These are phyloP conservation scores for Candolleomyces aberdarensis DNA, from an alignment of 768 basidiomycete genomes.

Conservation along the genomic window DNA sequence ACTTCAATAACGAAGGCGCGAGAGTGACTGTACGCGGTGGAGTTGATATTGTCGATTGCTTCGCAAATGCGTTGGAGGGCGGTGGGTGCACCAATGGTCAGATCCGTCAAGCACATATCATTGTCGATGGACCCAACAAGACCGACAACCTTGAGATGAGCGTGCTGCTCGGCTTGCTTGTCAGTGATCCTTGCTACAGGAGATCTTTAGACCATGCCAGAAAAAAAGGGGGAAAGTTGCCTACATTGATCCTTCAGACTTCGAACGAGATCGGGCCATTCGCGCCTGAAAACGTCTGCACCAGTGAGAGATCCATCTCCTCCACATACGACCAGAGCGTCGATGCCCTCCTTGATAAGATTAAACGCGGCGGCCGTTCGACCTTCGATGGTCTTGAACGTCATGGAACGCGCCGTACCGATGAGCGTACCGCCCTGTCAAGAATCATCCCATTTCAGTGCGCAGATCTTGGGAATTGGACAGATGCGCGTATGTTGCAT, in stretches of 20 bases:
- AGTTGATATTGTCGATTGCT: constrained; percentile 96
- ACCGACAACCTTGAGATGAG: constrained; percentile 94
- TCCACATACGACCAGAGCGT: constrained; percentile 94
- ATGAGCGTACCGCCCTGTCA: constrained; percentile 89
- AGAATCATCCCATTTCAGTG: neutral
- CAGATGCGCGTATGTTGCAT: neutral
- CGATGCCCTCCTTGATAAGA: constrained; percentile 94
- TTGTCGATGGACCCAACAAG: constrained; percentile 99
- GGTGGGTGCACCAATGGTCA: constrained; percentile 96
- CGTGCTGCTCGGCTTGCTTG: constrained; percentile 65
- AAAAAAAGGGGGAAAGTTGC: constrained; percentile 11
- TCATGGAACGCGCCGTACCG: constrained; percentile 84
- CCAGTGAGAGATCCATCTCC: constrained; percentile 97
- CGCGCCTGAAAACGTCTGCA: constrained; percentile 87
- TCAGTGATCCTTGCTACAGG: constrained; percentile 66
- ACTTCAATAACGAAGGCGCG: constrained; percentile 98
- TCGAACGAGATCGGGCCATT: constrained; percentile 87
- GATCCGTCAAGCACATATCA: constrained; percentile 96
- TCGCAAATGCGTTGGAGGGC: constrained; percentile 97
- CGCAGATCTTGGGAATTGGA: neutral
- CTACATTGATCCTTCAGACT: constrained; percentile 63
- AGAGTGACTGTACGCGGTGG: constrained; percentile 93
- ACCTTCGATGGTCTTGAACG: constrained; percentile 86
- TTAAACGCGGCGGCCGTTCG: constrained; percentile 87
- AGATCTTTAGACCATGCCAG: constrained; percentile 2